These are phyloP conservation scores for Leccinellum rugosiceps DNA, from an alignment of 768 basidiomycete genomes.

Conservation along the genomic window DNA sequence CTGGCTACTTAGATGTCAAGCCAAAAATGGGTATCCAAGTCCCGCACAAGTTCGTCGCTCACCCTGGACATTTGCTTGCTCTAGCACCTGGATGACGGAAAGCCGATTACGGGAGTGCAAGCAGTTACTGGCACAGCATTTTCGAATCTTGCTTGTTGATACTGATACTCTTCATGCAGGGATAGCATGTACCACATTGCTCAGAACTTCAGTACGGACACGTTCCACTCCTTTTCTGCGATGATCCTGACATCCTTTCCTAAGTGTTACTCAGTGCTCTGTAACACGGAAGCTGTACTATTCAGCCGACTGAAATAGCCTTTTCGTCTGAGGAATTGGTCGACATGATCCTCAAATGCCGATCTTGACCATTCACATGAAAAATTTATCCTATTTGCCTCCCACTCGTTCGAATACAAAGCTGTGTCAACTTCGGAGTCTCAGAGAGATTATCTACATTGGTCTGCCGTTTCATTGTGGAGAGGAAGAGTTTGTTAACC, in stretches of 20 bases:
- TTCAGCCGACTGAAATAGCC: conserved; percentile 63
- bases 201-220: conserved; percentile 65
- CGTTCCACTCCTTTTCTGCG: conserved; percentile 15
- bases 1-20: too few relatives aligned
- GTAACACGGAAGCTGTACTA: conserved; percentile 68
- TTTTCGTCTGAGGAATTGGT: conserved; percentile 68
- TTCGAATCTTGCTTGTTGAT: conserved; percentile 9
- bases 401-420: conserved; percentile 57
- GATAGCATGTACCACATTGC: conserved; percentile 84
- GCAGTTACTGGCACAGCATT: too few relatives aligned
- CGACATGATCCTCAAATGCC: conserved; percentile 66
- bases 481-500: conserved; percentile 69
- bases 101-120: too few relatives aligned
- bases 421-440: conserved; percentile 48
- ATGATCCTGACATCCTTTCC: conserved; percentile 17
- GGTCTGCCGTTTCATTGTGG: conserved; percentile 64
- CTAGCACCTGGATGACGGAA: too few relatives aligned
- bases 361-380: conserved; percentile 73
- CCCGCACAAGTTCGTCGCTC: too few relatives aligned
- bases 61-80: too few relatives aligned
- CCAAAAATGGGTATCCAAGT: too few relatives aligned
- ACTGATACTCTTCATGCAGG: conserved; percentile 45
- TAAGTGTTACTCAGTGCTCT: conserved; percentile 65
- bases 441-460: conserved; percentile 64
- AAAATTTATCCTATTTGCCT: conserved; percentile 65